Base-by-base conservation (phyloP, 176 grass and related monocot species). In the Rhynchospora tenuis region DNA sequence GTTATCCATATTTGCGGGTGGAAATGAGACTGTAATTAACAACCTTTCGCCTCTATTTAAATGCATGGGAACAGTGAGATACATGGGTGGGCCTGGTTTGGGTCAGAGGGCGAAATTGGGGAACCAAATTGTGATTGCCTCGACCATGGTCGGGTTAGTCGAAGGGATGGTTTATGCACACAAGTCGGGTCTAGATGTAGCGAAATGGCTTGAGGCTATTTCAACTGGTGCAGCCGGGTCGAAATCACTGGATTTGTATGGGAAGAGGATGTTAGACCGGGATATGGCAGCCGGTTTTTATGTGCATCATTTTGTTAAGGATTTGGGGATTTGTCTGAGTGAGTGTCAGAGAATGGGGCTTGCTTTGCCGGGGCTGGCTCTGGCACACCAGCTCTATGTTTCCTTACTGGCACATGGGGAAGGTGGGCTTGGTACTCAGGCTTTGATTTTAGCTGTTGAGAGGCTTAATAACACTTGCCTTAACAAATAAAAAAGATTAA, bases 311-410 rank as follows among this genome's bases (percentile, higher is more conserved):
- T 98, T 95, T 64, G 92, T 95, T 6, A 98, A 98, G 91, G 95
- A 98, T 83, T 93, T 95, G 58, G 92, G 95, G 7, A 93, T 98
- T 80, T 98, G 92, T 86, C 77, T 98, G 74, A 94, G 83, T 58
- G 95, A 98, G 78, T 95, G 95, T 84, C 95, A 98, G 92, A 63
- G 73, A 68, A 95, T 98, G 95, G 95, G 95, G 42, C 79, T 98
- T 20, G 89, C 95, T 45, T 87, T 98, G 88, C 95, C 95, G 10
- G 95, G 95, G 6, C 91, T 98, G 22, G 92, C 92, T 2, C 87
- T 98, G 64, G 92, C 92, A 11, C 91, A 98, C 46, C 92, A 93
- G 84, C 88, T 99, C 3, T 95, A 99, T 26, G 85, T 99, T 45
- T 95, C 96, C 1, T 85, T 99, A 72, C 80, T 95, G 3, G 93